Evolutionary conservation across 1,284 basidiomycete genomes (phyloP).

Genomic region (Termitomyces sp.): DNA sequence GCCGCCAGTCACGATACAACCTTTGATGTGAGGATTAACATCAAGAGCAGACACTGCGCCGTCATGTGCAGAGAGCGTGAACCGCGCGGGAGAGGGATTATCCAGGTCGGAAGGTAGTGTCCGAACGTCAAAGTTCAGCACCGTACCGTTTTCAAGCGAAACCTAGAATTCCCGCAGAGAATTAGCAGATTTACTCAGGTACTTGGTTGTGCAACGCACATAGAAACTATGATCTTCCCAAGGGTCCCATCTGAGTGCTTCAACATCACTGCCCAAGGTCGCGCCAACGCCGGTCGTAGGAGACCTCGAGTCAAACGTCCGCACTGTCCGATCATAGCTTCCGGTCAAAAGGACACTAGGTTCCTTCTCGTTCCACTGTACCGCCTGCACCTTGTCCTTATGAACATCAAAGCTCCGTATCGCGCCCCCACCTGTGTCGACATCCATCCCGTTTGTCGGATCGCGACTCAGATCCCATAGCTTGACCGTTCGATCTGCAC

Average conservation of each 20-base stretch:
- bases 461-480: constrained; percentile 91
- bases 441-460: constrained; percentile 39
- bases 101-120: constrained; percentile 66
- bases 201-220: constrained; percentile 44
- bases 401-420: constrained; percentile 87
- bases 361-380: constrained; percentile 90
- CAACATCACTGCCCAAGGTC: constrained; percentile 84
- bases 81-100: constrained; percentile 64
- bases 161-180: constrained; percentile 45
- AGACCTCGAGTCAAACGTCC: constrained; percentile 88
- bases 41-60: constrained; percentile 91
- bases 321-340: constrained; percentile 89
- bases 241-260: constrained; percentile 94
- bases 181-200: neutral
- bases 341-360: constrained; percentile 90
- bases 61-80: constrained; percentile 92
- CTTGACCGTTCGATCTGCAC: constrained; percentile 94
- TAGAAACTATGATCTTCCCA: constrained; percentile 88
- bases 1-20: constrained; percentile 90
- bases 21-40: constrained; percentile 86
- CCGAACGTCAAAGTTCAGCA: constrained; percentile 89
- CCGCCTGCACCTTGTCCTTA: constrained; percentile 95
- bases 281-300: constrained; percentile 78
- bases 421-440: constrained; percentile 53
- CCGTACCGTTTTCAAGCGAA: constrained; percentile 87